Conservation (phyloP, 371 early-diverging fungal genomes). For the Apophysomyces sp. region DNA sequence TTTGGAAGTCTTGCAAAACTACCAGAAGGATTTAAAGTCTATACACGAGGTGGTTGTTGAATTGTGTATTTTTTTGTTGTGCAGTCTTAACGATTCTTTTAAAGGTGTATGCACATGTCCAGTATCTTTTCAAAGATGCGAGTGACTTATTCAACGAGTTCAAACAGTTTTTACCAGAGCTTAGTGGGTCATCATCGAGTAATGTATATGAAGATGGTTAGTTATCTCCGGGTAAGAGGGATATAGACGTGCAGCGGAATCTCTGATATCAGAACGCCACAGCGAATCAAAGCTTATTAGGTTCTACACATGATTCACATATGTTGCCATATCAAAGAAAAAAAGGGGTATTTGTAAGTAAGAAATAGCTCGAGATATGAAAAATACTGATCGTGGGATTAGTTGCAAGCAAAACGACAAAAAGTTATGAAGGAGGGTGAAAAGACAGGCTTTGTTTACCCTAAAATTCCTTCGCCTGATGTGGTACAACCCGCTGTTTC, state of each 20-base stretch:
- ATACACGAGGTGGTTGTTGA: constrained; percentile 69
- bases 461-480: constrained; percentile 27
- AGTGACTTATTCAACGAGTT: constrained; percentile 94
- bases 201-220: not conserved
- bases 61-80: not conserved
- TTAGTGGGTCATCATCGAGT: constrained; percentile 18
- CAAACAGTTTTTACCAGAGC: constrained; percentile 93
- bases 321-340: no score
- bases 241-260: constrained; percentile 17
- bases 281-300: no score
- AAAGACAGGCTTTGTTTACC: no score
- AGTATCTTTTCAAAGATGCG: constrained; percentile 77
- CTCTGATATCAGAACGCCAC: constrained; percentile 24
- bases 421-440: no score
- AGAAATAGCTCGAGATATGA: no score
- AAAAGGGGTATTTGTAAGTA: no score
- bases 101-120: constrained; percentile 89
- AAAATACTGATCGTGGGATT: no score
- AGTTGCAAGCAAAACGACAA: no score
- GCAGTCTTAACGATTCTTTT: not conserved
- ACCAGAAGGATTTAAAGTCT: constrained; percentile 88
- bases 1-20: constrained; percentile 92
- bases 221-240: not conserved
- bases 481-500: constrained; percentile 35
- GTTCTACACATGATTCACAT: no score